A percentile compares a stretch with the other conserved stretches of the same genome.
Evolutionary conservation across 768 basidiomycete species (phyloP).

Genomic region (Coprinellus micaceus): DNA sequence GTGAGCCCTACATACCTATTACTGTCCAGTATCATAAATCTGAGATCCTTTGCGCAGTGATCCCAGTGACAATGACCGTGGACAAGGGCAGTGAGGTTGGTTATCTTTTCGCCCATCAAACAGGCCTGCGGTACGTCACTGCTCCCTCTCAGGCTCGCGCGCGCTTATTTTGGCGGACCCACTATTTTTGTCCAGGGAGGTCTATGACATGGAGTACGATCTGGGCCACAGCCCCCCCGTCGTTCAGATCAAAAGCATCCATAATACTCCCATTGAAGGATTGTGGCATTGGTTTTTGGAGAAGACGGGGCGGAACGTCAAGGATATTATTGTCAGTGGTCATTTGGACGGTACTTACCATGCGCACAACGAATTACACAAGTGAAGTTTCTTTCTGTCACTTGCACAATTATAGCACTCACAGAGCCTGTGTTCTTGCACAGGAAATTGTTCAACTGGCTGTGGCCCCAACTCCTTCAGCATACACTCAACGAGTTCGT

Average conservation of each 20-base stretch:
- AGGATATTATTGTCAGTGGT: neutral
- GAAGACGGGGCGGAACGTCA: neutral
- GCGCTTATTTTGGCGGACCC: neutral
- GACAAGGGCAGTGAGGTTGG: neutral
- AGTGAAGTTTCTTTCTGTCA: neutral
- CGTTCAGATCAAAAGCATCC: neutral
- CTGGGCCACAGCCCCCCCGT: neutral
- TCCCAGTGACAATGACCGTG: neutral
- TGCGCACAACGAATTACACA: neutral
- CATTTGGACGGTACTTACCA: neutral
- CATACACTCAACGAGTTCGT: constrained; percentile 20
- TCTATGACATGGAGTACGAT: neutral
- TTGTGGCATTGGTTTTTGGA: neutral
- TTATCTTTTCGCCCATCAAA: neutral
- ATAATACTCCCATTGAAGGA: neutral
- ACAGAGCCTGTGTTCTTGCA: too few species aligned
- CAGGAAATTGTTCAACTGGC: constrained; percentile 21
- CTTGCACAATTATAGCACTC: too few species aligned
- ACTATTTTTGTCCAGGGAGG: neutral
- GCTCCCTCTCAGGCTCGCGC: neutral
- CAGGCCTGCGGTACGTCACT: neutral
- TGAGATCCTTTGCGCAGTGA: neutral
- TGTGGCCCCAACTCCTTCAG: constrained; percentile 28
- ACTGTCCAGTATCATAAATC: neutral
- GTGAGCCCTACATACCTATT: neutral